A percentile compares a stretch with the other conserved stretches of the same genome.
These are phyloP conservation scores for Silene coronaria DNA, from an alignment of 179 eudicot genomes.

Conservation along the genomic window DNA sequence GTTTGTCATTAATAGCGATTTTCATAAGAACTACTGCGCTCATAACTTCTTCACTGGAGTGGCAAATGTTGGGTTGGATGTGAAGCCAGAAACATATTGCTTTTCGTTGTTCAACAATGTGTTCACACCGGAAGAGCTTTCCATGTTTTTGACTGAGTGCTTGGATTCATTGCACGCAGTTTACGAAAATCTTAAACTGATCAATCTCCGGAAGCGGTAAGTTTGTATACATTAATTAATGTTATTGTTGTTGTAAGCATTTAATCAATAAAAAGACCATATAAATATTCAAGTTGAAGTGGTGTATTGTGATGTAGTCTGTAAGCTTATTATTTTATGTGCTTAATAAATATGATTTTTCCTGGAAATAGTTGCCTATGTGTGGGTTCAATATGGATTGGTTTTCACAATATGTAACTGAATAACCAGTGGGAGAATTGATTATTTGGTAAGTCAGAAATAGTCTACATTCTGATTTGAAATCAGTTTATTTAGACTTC, in stretches of 20 bases:
- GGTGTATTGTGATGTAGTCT: neutral
- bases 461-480: neutral
- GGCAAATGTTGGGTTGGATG: conserved; percentile 29
- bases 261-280: too few species aligned
- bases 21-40: conserved; percentile 52
- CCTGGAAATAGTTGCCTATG: neutral
- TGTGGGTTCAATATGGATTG: neutral
- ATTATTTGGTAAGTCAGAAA: neutral
- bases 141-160: conserved; percentile 55
- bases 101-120: conserved; percentile 26
- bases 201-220: conserved; percentile 81
- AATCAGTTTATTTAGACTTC: neutral
- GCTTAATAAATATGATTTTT: neutral
- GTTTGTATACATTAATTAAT: conserved; percentile 3
- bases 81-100: conserved; percentile 27
- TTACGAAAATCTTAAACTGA: conserved; percentile 84
- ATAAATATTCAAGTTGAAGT: neutral
- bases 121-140: conserved; percentile 28
- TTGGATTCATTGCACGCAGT: conserved; percentile 80
- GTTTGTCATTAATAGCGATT: conserved; percentile 64
- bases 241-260: neutral
- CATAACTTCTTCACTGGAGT: conserved; percentile 30
- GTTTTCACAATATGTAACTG: neutral
- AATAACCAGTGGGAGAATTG: neutral
- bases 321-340: neutral